Percentiles rank a stretch among this genome's conserved stretches.
These are phyloP conservation scores for Boletales sp. DNA, from an alignment of 768 basidiomycete species.

Conservation along the genomic window DNA sequence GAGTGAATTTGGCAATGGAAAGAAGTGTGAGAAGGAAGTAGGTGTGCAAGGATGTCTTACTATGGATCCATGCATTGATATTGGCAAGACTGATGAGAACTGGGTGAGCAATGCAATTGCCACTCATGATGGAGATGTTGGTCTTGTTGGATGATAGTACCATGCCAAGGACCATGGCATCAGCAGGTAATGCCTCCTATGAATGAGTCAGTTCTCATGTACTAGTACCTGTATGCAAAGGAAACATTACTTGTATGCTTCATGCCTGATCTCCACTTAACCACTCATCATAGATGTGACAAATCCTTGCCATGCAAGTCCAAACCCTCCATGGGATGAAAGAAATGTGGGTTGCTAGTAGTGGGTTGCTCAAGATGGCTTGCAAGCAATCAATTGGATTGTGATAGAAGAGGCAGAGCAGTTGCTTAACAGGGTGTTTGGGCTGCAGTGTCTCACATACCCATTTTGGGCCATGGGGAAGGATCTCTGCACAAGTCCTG, in stretches of 20 bases:
- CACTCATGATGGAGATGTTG: not conserved
- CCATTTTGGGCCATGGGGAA: not conserved
- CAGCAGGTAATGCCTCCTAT: not conserved
- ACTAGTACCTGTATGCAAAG: no score
- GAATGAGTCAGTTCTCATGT: no score
- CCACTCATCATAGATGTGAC: not conserved
- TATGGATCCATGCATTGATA: not conserved
- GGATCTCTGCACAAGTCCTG: not conserved
- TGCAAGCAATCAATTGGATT: not conserved
- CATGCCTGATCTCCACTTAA: no score
- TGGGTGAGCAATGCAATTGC: slow-evolving; percentile 4
- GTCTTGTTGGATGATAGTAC: not conserved
- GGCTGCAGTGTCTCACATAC: not conserved
- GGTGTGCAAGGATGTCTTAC: not conserved
- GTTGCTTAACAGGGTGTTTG: not conserved
- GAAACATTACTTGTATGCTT: no score
- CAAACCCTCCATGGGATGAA: not conserved
- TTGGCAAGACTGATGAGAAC: slow-evolving; percentile 12
- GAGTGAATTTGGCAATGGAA: slow-evolving; percentile 5
- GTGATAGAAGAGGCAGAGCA: not conserved
- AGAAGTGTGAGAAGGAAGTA: slow-evolving; percentile 5
- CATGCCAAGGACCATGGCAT: not conserved
- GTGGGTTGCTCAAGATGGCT: not conserved
- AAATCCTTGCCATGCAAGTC: not conserved
- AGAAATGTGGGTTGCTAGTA: not conserved